Conservation (phyloP, 1,139 yeast genomes). For the Geotrichum candidum region DNA sequence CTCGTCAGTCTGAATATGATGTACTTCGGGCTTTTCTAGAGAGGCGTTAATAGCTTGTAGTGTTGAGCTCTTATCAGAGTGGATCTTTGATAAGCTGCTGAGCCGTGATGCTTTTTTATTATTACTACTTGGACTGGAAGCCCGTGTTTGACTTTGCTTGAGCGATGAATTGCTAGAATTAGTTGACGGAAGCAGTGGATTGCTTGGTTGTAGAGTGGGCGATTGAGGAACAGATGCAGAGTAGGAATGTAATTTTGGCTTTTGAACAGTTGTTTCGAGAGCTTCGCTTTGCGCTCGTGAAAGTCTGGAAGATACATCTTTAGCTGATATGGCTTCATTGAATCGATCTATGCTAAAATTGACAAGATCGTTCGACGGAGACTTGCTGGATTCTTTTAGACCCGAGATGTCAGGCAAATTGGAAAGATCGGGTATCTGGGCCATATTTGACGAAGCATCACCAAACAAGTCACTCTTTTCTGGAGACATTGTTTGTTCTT, state of each 20-base stretch:
- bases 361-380: neutral
- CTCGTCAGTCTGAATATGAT: neutral
- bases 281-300: slow-evolving; percentile 14
- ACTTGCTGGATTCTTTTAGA: neutral
- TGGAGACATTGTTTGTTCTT: neutral
- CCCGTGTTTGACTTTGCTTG: neutral
- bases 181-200: neutral
- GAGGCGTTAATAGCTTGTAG: slow-evolving; percentile 14
- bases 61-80: slow-evolving; percentile 15
- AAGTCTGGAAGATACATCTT: neutral
- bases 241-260: slow-evolving; percentile 1
- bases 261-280: slow-evolving; percentile 3
- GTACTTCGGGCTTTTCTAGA: neutral
- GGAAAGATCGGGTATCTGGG: neutral
- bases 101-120: neutral
- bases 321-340: neutral
- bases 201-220: slow-evolving; percentile 3
- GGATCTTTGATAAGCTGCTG: neutral
- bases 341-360: neutral
- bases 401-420: neutral
- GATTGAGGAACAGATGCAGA: slow-evolving; percentile 14
- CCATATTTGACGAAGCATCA: neutral
- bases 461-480: neutral
- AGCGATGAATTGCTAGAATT: neutral
- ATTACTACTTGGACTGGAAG: neutral